Conservation (phyloP, 768 basidiomycete species). For the Russula compacta region DNA sequence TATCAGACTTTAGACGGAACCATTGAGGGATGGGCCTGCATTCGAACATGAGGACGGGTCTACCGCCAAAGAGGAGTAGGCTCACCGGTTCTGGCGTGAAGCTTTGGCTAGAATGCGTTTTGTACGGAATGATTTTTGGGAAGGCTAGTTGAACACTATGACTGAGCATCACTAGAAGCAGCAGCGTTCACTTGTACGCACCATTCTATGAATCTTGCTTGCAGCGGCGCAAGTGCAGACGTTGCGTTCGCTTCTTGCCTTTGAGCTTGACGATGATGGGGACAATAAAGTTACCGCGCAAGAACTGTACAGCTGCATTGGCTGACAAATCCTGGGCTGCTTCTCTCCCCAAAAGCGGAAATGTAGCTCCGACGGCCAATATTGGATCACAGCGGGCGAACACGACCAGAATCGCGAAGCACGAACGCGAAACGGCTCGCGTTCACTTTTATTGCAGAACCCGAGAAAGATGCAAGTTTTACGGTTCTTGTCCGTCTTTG, state of each 20-base stretch:
- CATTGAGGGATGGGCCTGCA: conserved; percentile 93
- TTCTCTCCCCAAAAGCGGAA: not conserved
- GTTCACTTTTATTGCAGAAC: too few relatives aligned
- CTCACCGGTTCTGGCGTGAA: conserved; percentile 85
- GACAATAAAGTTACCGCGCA: not conserved
- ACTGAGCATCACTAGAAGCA: not conserved
- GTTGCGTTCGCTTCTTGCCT: too few relatives aligned
- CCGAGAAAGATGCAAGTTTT: conserved; percentile 41
- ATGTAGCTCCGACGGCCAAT: not conserved
- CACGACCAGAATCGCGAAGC: too few relatives aligned
- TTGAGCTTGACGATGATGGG: not conserved
- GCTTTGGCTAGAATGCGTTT: conserved; percentile 98
- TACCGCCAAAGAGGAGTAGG: not conserved
- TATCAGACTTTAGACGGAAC: conserved; percentile 96
- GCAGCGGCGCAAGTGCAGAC: not conserved
- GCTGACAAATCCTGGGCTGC: not conserved
- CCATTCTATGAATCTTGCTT: not conserved
- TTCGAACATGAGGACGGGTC: not conserved
- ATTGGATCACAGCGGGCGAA: not conserved
- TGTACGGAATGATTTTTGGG: conserved; percentile 97
- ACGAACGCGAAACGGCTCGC: too few relatives aligned
- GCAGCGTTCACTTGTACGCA: not conserved
- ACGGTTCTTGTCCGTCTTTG: conserved; percentile 37
- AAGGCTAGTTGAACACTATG: conserved; percentile 50
- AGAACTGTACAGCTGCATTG: conserved; percentile 2